A percentile compares a stretch with the other conserved stretches of the same genome.
Conservation (phyloP, 2,329 filamentous ascomycete genomes). For the Penicillium expansum region DNA sequence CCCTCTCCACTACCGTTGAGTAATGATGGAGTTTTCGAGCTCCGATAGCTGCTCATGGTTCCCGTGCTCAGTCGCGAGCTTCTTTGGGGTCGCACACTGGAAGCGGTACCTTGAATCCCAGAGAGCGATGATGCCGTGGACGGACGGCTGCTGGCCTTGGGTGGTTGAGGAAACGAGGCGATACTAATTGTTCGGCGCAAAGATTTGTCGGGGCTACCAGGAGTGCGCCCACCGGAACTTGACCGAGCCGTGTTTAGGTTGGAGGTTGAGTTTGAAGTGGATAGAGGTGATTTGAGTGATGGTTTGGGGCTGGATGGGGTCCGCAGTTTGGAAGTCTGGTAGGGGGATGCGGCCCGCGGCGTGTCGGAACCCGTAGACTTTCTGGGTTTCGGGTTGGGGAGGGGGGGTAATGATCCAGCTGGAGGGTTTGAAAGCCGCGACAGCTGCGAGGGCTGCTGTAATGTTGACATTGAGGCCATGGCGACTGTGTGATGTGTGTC, state of each 20-base stretch:
- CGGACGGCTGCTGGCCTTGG: slow-evolving; percentile 65
- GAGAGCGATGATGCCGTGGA: slow-evolving; percentile 54
- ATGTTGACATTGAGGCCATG: slow-evolving; percentile 51
- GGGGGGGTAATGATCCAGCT: slow-evolving; percentile 67
- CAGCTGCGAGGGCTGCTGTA: slow-evolving; percentile 66
- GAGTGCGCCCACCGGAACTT: slow-evolving; percentile 54
- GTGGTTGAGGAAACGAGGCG: slow-evolving; percentile 88
- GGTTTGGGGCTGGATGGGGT: slow-evolving; percentile 58
- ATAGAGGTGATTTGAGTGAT: slow-evolving; percentile 49
- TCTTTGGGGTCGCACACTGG: slow-evolving; percentile 51
- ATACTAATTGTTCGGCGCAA: slow-evolving; percentile 89
- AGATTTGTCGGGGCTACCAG: slow-evolving; percentile 59
- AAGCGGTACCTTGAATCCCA: slow-evolving; percentile 31
- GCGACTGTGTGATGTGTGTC: neutral
- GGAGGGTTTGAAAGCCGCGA: slow-evolving; percentile 66
- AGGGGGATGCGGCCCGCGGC: slow-evolving; percentile 45
- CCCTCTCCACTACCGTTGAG: slow-evolving; percentile 76
- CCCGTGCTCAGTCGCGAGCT: slow-evolving; percentile 57
- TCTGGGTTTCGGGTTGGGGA: slow-evolving; percentile 70
- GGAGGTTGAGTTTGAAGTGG: slow-evolving; percentile 49
- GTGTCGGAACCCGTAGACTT: slow-evolving; percentile 58
- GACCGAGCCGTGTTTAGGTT: slow-evolving; percentile 58
- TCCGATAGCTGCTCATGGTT: slow-evolving; percentile 50
- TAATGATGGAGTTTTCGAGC: slow-evolving; percentile 64
- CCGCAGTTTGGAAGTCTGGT: slow-evolving; percentile 54